Conservation (phyloP, 352 stramenopile genomes). For the Pythium sukuiense region DNA sequence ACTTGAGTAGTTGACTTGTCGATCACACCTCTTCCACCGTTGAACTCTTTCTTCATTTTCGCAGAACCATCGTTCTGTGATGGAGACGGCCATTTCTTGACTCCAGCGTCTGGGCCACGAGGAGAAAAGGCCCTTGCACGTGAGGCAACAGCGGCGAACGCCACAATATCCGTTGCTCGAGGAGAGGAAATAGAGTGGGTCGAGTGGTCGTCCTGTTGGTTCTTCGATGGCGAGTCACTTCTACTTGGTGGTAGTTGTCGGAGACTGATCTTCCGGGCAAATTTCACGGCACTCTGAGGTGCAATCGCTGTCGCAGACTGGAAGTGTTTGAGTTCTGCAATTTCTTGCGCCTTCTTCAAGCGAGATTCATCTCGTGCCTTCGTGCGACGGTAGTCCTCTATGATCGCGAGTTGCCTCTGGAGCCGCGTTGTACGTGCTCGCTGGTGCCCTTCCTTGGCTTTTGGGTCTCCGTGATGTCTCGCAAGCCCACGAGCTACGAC, state of each 20-base stretch:
- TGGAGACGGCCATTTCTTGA: background rate
- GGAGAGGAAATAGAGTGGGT: background rate
- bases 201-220: constrained; percentile 16
- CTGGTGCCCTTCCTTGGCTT: constrained; percentile 14
- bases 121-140: constrained; percentile 1
- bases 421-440: constrained; percentile 12
- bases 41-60: background rate
- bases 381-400: constrained; percentile 22
- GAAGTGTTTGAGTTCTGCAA: background rate
- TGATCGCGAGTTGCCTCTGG: constrained; percentile 27
- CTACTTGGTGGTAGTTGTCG: constrained; percentile 13
- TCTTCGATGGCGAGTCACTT: constrained; percentile 5
- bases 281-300: background rate
- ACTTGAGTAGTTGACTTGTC: constrained; percentile 35
- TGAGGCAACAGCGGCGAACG: background rate
- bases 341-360: constrained; percentile 8
- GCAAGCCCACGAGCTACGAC: constrained; percentile 21
- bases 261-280: constrained; percentile 23
- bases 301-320: background rate
- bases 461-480: constrained; percentile 13
- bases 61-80: background rate
- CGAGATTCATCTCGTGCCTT: constrained; percentile 8
- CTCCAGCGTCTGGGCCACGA: background rate
- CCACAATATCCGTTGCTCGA: constrained; percentile 5
- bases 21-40: background rate